These are phyloP conservation scores for Penicillium alfredii DNA, from an alignment of 495 filamentous ascomycete species.

Conservation along the genomic window DNA sequence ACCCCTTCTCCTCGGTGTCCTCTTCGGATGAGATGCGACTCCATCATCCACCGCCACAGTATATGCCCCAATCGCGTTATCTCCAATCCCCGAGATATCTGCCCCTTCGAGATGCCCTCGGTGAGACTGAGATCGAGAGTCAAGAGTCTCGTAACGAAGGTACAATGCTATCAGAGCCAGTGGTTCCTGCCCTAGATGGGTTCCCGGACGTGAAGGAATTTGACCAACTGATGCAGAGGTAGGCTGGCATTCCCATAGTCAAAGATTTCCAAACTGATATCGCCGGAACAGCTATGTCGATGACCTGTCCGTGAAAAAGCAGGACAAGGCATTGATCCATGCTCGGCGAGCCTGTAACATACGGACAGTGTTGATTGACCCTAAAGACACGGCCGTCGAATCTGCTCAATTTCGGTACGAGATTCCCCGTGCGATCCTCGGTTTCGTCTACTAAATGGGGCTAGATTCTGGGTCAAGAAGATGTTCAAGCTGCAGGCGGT, in stretches of 20 bases:
- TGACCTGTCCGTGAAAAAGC: constrained; percentile 51
- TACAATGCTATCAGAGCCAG: constrained; percentile 40
- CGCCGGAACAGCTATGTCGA: constrained; percentile 37
- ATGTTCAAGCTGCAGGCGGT: constrained; percentile 50
- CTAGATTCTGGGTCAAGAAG: constrained; percentile 56
- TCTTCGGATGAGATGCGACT: constrained; percentile 27
- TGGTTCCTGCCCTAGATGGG: constrained; percentile 41
- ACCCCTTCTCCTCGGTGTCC: constrained; percentile 31
- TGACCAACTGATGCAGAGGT: constrained; percentile 50
- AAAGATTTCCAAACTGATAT: background rate
- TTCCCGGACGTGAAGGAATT: constrained; percentile 51
- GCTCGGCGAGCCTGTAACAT: constrained; percentile 50
- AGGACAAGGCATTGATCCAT: constrained; percentile 55
- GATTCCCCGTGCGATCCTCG: constrained; percentile 2
- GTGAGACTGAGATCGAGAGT: constrained; percentile 38
- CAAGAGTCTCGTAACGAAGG: constrained; percentile 41
- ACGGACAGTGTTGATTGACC: constrained; percentile 46
- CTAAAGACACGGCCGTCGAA: constrained; percentile 53
- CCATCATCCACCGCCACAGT: constrained; percentile 30
- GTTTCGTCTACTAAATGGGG: constrained; percentile 1
- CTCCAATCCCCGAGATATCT: constrained; percentile 32
- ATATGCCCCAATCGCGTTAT: constrained; percentile 33
- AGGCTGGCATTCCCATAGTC: constrained; percentile 12
- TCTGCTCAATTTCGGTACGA: constrained; percentile 51
- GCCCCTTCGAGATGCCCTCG: constrained; percentile 29